Conservation (phyloP, 257 asterid genomes). For the Nyctanthes arbortristis region DNA sequence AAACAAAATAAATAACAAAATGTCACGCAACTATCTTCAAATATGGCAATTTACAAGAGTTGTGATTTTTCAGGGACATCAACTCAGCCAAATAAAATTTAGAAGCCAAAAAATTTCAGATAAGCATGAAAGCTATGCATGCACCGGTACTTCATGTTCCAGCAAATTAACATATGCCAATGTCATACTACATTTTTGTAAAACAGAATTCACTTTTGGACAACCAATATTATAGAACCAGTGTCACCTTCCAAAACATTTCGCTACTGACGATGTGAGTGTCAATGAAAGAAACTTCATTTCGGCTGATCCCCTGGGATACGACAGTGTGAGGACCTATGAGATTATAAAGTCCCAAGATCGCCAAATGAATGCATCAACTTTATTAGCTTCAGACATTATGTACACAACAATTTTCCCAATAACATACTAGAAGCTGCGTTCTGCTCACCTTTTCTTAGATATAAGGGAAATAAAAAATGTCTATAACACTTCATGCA, state of each 20-base stretch:
- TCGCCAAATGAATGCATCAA: too few species aligned
- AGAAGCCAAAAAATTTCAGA: not conserved
- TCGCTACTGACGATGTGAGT: conserved; percentile 53
- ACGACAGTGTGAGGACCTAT: conserved; percentile 73
- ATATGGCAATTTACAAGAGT: too few species aligned
- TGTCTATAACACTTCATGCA: not conserved
- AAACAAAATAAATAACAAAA: too few species aligned
- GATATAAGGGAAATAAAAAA: not conserved
- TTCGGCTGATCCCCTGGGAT: conserved; percentile 92
- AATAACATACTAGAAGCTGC: too few species aligned
- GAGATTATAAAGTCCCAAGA: not conserved
- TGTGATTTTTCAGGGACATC: too few species aligned
- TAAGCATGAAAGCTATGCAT: not conserved
- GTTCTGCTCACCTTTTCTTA: too few species aligned
- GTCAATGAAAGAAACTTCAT: conserved; percentile 67
- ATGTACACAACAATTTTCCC: too few species aligned
- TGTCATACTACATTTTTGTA: not conserved
- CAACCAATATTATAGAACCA: not conserved
- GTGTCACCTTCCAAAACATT: conserved; percentile 76
- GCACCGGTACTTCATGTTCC: not conserved
- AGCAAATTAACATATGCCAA: not conserved
- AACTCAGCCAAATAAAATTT: too few species aligned
- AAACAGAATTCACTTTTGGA: not conserved
- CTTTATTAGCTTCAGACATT: too few species aligned
- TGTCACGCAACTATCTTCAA: too few species aligned